These are phyloP conservation scores for Wickerhamomyces silvicola DNA, from an alignment of 805 yeast species.

Conservation along the genomic window DNA sequence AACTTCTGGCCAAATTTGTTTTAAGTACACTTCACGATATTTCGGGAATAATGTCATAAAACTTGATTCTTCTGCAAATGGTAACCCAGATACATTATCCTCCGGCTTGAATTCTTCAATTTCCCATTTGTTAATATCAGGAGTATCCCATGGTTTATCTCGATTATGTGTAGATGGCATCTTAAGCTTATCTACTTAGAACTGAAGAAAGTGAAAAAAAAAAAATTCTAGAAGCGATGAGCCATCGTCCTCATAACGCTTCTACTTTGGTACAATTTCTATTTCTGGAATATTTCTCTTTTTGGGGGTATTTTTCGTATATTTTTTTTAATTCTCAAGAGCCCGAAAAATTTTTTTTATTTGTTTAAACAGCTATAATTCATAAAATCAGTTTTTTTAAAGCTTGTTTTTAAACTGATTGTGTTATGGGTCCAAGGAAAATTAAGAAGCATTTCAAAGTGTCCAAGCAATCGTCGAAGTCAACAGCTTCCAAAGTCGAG, in stretches of 20 bases:
- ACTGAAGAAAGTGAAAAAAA: not conserved
- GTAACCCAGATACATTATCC: constrained; percentile 78
- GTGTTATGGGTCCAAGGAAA: too few relatives aligned
- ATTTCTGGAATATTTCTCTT: too few relatives aligned
- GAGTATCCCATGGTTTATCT: constrained; percentile 98
- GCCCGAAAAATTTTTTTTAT: too few relatives aligned
- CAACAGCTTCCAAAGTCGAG: constrained; percentile 5
- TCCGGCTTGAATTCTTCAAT: constrained; percentile 84
- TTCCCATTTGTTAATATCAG: constrained; percentile 90
- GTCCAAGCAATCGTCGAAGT: constrained; percentile 4
- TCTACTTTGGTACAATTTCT: too few relatives aligned
- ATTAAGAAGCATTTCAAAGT: constrained; percentile 17
- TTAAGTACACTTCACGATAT: constrained; percentile 86
- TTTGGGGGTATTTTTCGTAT: too few relatives aligned
- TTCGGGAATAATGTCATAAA: constrained; percentile 95
- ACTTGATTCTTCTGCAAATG: constrained; percentile 93
- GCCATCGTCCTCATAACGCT: constrained; percentile 10
- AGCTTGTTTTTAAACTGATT: too few relatives aligned
- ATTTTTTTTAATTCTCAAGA: too few relatives aligned
- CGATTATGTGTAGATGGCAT: constrained; percentile 93
- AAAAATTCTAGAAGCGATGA: constrained; percentile 2
- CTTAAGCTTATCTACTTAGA: constrained; percentile 1
- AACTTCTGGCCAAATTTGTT: constrained; percentile 90
- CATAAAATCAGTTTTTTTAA: too few relatives aligned
- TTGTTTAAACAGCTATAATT: too few relatives aligned